These are phyloP conservation scores for Excoecaria cochinchinensis DNA, from an alignment of 345 rosid genomes.

Conservation along the genomic window DNA sequence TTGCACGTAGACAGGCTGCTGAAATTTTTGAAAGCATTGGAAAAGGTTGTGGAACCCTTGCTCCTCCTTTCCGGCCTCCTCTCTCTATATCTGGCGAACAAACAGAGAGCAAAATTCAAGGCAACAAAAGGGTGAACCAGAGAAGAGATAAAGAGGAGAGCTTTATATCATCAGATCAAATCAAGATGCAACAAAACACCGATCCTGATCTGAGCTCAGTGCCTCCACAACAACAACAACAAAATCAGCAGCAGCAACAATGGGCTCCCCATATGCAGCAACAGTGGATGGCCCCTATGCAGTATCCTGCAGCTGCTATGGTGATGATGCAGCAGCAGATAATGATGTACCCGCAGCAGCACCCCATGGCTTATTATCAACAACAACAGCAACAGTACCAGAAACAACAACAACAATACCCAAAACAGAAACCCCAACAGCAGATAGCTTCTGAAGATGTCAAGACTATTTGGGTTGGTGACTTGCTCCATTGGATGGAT, in stretches of 20 bases:
- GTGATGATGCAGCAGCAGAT: constrained; percentile 95
- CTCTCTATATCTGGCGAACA: constrained; percentile 9
- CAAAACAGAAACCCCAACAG: constrained; percentile 26
- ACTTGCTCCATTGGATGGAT: constrained; percentile 79
- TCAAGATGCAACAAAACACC: constrained; percentile 35
- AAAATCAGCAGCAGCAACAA: constrained; percentile 30
- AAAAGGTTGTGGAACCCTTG: neutral
- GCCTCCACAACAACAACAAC: constrained; percentile 34
- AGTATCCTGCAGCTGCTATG: constrained; percentile 85
- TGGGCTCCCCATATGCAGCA: constrained; percentile 25
- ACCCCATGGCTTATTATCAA: constrained; percentile 49
- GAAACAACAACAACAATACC: constrained; percentile 18
- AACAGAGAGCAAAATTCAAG: neutral
- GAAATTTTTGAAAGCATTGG: constrained; percentile 32
- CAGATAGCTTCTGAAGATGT: constrained; percentile 55
- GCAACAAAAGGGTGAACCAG: neutral
- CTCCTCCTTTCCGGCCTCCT: constrained; percentile 11
- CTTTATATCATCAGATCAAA: constrained; percentile 6
- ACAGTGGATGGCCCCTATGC: constrained; percentile 72
- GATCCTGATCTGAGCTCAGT: constrained; percentile 50
- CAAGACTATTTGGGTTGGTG: constrained; percentile 82
- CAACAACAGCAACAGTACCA: constrained; percentile 27
- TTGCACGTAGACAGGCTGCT: constrained; percentile 47
- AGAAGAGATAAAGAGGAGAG: constrained; percentile 8
- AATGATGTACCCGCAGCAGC: constrained; percentile 87